A percentile compares a stretch with the other conserved stretches of the same genome.
Conservation (phyloP, 768 basidiomycete species). For the Atractiella rhizophila region DNA sequence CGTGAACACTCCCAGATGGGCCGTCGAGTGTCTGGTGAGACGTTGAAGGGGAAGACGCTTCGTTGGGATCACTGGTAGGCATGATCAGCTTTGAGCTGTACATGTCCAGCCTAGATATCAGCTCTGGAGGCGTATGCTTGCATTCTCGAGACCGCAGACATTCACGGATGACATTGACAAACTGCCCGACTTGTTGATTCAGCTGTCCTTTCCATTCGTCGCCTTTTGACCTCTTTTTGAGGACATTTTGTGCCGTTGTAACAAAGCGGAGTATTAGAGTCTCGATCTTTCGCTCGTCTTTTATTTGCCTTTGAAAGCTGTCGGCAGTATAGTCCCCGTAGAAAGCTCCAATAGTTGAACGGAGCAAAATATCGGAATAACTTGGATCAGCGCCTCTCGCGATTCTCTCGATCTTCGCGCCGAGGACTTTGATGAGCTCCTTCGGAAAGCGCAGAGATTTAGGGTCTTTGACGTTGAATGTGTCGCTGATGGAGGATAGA, state of each 20-base stretch:
- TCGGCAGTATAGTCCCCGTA: slow-evolving; percentile 72
- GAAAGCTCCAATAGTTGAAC: slow-evolving; percentile 74
- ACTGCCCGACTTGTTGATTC: slow-evolving; percentile 70
- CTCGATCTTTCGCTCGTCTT: slow-evolving; percentile 89
- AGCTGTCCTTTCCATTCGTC: slow-evolving; percentile 84
- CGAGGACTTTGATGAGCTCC: slow-evolving; percentile 69
- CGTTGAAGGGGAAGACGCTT: too few relatives aligned
- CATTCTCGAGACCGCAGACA: slow-evolving; percentile 31
- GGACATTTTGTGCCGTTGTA: slow-evolving; percentile 56
- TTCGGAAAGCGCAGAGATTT: slow-evolving; percentile 70
- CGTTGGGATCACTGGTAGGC: neutral
- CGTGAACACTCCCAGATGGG: slow-evolving; percentile 32
- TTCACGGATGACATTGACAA: slow-evolving; percentile 63
- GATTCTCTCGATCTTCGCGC: slow-evolving; percentile 67
- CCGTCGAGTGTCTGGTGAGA: too few relatives aligned
- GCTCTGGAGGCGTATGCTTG: slow-evolving; percentile 63
- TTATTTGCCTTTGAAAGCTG: slow-evolving; percentile 64
- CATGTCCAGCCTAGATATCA: too few relatives aligned
- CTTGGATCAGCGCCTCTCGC: slow-evolving; percentile 67
- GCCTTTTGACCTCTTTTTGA: slow-evolving; percentile 51
- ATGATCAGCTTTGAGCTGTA: slow-evolving; percentile 5
- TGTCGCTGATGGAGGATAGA: too few relatives aligned
- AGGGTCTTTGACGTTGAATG: too few relatives aligned
- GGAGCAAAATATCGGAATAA: slow-evolving; percentile 46
- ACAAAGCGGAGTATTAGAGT: slow-evolving; percentile 92